phyloP scores from a whole-genome alignment of 768 basidiomycete genomes.

The Mycena capillaripes region DNA sequence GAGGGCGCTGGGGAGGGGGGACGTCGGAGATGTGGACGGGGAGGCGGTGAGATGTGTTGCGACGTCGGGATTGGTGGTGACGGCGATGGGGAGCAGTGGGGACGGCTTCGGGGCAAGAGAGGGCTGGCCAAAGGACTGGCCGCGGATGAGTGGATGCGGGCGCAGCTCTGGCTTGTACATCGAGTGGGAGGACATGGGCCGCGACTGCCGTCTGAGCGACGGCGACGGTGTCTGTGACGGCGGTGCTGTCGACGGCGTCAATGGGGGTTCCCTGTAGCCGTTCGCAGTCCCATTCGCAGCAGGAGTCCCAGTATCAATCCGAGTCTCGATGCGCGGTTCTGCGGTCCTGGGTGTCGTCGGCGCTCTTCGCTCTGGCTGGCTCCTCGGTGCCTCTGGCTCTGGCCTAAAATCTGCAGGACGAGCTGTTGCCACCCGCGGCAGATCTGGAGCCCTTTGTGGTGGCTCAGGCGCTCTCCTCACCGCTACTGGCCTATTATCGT shows the following conservation, averaged over 20 bases:
- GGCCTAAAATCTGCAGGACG: slow-evolving; percentile 50
- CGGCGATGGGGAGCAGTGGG: slow-evolving; percentile 72
- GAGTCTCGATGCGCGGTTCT: neutral
- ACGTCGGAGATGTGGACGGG: slow-evolving; percentile 57
- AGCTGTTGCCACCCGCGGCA: slow-evolving; percentile 54
- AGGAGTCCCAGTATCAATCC: neutral
- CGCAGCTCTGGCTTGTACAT: slow-evolving; percentile 53
- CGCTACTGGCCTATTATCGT: neutral
- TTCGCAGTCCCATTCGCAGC: neutral
- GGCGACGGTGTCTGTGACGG: slow-evolving; percentile 1
- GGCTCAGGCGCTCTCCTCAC: neutral
- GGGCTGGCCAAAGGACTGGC: slow-evolving; percentile 72
- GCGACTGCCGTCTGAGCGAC: slow-evolving; percentile 36
- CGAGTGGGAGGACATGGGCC: slow-evolving; percentile 38
- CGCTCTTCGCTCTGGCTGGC: neutral
- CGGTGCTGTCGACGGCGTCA: neutral
- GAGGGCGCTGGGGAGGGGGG: slow-evolving; percentile 42
- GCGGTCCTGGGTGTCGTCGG: neutral
- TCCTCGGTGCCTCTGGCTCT: neutral
- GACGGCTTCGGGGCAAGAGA: slow-evolving; percentile 61
- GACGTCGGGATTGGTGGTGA: slow-evolving; percentile 60
- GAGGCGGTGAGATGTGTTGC: slow-evolving; percentile 48
- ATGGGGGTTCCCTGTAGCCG: neutral
- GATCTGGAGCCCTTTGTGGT: slow-evolving; percentile 23
- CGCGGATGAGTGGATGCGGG: slow-evolving; percentile 85